Base-by-base conservation (phyloP, 2,329 filamentous ascomycete genomes). In the Botrytis fabae region DNA sequence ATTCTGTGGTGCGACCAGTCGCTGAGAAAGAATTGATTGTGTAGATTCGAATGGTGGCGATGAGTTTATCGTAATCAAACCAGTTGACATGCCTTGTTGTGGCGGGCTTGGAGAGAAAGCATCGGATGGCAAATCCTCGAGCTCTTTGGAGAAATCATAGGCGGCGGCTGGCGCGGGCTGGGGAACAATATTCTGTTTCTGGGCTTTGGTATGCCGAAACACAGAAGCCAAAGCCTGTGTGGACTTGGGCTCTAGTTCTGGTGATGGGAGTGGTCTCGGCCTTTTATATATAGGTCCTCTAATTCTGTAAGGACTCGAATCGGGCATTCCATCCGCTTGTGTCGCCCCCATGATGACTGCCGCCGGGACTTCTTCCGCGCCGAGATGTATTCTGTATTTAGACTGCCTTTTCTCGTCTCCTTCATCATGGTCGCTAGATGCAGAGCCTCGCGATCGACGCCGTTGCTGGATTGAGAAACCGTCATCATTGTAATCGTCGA, bases 101-200 rank as follows among this genome's bases (percentile, higher is more conserved):
- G 78, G 78, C 32, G 69, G 69, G 18, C 79, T 79, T 38, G 79
- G 81, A 42, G 80, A 81, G 35, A 79, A 80, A n/a, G 77, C 77
- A 76, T 81, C 86, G 38, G 86, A 87, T 4, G 86, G 86, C 10
- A 89, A 78, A 78, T 87, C 85, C 32, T 83, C 85, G 40, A 89
- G 81, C 70, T 88, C 86, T 72, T 83, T 78, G 12, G 81, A 78
- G 62, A 82, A 78, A 74, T 85, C 82, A 69, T 82, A 81, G 12
- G 35, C 32, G 28, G 6, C 10, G 75, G 75, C 32, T 38, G 71
- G 48, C 48, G 70, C 38, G 70, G 66, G 60, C 38, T 16, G 38
- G 22, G 35, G 35, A 57, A 57, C 38, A 69, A 51, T 70, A 64
- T 59, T 75, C 46, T 69, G 75, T 68, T 69, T 69, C 63, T 54